Conservation (phyloP, 306 rosid genomes). For the Quercus cerris region DNA sequence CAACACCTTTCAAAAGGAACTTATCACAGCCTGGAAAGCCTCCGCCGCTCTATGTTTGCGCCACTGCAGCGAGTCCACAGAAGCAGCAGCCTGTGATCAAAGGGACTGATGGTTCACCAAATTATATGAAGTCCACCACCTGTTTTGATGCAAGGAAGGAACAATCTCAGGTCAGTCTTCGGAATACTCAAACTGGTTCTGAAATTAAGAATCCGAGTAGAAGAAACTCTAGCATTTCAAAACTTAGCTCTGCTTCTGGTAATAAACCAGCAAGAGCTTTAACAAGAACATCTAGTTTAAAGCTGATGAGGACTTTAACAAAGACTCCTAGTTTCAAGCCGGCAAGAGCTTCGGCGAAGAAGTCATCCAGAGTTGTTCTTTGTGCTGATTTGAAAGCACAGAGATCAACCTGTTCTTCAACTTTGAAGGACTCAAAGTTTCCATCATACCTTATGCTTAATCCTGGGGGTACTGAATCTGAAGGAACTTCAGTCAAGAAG, state of each 20-base stretch:
- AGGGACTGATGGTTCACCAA: constrained; percentile 57
- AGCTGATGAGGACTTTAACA: constrained; percentile 62
- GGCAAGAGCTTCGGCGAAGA: constrained; percentile 46
- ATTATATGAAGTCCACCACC: constrained; percentile 97
- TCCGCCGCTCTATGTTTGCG: constrained; percentile 32
- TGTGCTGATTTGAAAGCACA: constrained; percentile 46
- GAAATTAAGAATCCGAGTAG: constrained; percentile 32
- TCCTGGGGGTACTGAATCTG: constrained; percentile 74
- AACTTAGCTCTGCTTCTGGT: constrained; percentile 32
- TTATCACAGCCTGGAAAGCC: constrained; percentile 43
- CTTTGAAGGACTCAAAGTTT: constrained; percentile 72
- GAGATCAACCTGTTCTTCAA: constrained; percentile 84
- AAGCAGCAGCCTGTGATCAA: constrained; percentile 39
- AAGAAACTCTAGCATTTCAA: constrained; percentile 33
- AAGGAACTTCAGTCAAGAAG: constrained; percentile 71
- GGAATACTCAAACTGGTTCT: constrained; percentile 32
- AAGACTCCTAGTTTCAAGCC: constrained; percentile 71
- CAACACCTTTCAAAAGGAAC: constrained; percentile 35
- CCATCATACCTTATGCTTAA: constrained; percentile 63
- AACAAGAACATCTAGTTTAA: constrained; percentile 49
- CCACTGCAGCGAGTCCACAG: constrained; percentile 21
- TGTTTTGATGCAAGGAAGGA: constrained; percentile 85
- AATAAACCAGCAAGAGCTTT: constrained; percentile 39
- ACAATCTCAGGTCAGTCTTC: constrained; percentile 50
- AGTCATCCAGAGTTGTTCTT: constrained; percentile 45